phyloP scores from a whole-genome alignment of 2,329 filamentous ascomycete genomes.

The Sporothrix inflata region DNA sequence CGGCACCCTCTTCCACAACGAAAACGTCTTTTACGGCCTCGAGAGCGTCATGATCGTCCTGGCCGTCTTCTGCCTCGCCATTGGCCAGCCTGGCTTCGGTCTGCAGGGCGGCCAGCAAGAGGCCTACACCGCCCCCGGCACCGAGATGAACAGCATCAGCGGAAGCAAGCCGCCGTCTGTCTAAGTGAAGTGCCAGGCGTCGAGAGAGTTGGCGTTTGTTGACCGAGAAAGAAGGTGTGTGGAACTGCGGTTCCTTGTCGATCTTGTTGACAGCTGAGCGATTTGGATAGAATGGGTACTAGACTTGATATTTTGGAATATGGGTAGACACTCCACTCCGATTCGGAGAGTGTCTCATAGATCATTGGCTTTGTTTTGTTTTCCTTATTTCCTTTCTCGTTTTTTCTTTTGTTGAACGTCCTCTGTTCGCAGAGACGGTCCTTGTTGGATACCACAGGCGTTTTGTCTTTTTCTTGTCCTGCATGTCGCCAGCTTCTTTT shows the following conservation, averaged over 20 bases:
- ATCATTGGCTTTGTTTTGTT: neutral
- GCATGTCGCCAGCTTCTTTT: neutral
- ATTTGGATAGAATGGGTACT: neutral
- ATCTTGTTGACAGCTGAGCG: neutral
- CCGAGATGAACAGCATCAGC: constrained; percentile 14
- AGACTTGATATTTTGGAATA: neutral
- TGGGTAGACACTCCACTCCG: neutral
- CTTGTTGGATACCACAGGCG: constrained; percentile 10
- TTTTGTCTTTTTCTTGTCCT: neutral
- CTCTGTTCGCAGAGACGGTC: neutral
- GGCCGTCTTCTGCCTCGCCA: constrained; percentile 32
- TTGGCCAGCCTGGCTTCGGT: constrained; percentile 34
- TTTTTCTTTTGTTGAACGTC: neutral
- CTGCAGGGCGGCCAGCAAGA: constrained; percentile 21
- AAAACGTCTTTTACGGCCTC: constrained; percentile 57
- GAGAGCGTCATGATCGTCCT: constrained; percentile 48
- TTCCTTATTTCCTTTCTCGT: neutral
- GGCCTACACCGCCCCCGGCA: neutral
- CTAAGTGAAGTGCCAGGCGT: neutral
- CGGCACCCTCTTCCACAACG: constrained; percentile 56
- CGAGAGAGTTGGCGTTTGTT: too few species aligned
- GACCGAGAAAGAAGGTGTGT: neutral
- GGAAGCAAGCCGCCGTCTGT: constrained; percentile 20
- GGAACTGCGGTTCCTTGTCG: neutral
- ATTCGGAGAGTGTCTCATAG: neutral